A percentile compares a stretch with the other conserved stretches of the same genome.
Conservation (phyloP, 805 yeast species). For the Starmera quercuum region DNA sequence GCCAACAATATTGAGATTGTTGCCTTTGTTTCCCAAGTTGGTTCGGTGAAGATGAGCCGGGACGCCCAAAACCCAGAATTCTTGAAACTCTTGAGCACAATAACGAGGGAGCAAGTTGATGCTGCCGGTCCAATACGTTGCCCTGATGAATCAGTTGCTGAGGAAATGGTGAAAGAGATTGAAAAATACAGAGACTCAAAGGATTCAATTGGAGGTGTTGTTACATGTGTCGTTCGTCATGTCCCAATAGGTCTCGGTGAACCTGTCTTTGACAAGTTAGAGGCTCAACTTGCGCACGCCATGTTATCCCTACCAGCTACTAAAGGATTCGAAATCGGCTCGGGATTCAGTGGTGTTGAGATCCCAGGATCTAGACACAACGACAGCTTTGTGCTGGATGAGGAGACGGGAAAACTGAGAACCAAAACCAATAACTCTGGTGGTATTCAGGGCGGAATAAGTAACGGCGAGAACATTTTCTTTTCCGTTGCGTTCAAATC, state of each 20-base stretch:
- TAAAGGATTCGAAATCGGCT: conserved; percentile 96
- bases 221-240: conserved; percentile 93
- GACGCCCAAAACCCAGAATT: conserved; percentile 59
- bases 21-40: conserved; percentile 94
- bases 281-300: conserved; percentile 93
- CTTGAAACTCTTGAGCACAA: conserved; percentile 56
- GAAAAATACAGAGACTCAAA: conserved; percentile 78
- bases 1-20: conserved; percentile 86
- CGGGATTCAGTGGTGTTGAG: conserved; percentile 86
- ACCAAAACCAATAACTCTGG: conserved; percentile 91
- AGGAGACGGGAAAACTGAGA: conserved; percentile 55
- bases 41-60: conserved; percentile 70
- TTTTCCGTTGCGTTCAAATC: conserved; percentile 96
- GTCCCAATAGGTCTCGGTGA: conserved; percentile 96
- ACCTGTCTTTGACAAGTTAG: conserved; percentile 94
- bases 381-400: conserved; percentile 70
- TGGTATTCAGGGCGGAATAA: conserved; percentile 97
- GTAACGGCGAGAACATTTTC: conserved; percentile 93
- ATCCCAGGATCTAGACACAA: conserved; percentile 93
- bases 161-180: conserved; percentile 77
- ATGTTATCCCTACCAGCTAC: conserved; percentile 98
- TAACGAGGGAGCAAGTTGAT: conserved; percentile 87
- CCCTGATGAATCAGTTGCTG: conserved; percentile 69
- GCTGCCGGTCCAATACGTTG: conserved; percentile 87
- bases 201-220: conserved; percentile 97